These are phyloP conservation scores for Lecanicillium sp. DNA, from an alignment of 2,329 filamentous ascomycete species.

Conservation along the genomic window DNA sequence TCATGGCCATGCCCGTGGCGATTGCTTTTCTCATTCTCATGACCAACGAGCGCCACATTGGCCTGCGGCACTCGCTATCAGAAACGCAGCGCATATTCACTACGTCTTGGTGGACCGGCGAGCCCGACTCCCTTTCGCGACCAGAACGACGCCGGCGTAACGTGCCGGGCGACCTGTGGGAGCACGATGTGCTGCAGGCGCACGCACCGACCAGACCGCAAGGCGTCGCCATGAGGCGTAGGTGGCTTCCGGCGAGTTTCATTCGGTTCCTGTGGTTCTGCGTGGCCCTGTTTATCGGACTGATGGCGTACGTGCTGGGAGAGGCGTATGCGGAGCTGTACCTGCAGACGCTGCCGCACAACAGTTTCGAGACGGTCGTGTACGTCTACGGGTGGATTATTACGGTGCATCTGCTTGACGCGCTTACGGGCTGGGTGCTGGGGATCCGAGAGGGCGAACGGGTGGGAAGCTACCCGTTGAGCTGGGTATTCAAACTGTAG, in stretches of 20 bases:
- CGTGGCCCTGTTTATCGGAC: constrained; percentile 53
- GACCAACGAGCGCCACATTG: constrained; percentile 57
- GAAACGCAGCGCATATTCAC: constrained; percentile 65
- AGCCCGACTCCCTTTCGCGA: constrained; percentile 41
- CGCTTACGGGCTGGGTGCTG: constrained; percentile 60
- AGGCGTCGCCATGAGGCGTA: constrained; percentile 38
- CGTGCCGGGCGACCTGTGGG: constrained; percentile 31
- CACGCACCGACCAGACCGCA: constrained; percentile 22
- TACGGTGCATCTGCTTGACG: constrained; percentile 60
- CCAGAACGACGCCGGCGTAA: constrained; percentile 38
- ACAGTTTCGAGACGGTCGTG: constrained; percentile 59
- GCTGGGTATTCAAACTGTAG: constrained; percentile 65
- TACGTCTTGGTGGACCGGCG: constrained; percentile 59
- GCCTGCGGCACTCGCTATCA: constrained; percentile 54
- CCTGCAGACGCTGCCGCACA: constrained; percentile 59
- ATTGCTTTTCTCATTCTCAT: constrained; percentile 60
- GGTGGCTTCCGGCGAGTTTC: constrained; percentile 60
- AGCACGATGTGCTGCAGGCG: constrained; percentile 29
- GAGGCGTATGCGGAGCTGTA: constrained; percentile 66
- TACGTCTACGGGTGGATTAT: constrained; percentile 67
- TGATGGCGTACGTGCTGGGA: constrained; percentile 61
- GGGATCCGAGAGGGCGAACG: constrained; percentile 60
- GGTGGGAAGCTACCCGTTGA: constrained; percentile 63
- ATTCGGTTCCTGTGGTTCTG: constrained; percentile 67
- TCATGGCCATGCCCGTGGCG: constrained; percentile 63